phyloP scores from a whole-genome alignment of 2,329 filamentous ascomycete genomes.

The Pseudocercospora fijiensis region DNA sequence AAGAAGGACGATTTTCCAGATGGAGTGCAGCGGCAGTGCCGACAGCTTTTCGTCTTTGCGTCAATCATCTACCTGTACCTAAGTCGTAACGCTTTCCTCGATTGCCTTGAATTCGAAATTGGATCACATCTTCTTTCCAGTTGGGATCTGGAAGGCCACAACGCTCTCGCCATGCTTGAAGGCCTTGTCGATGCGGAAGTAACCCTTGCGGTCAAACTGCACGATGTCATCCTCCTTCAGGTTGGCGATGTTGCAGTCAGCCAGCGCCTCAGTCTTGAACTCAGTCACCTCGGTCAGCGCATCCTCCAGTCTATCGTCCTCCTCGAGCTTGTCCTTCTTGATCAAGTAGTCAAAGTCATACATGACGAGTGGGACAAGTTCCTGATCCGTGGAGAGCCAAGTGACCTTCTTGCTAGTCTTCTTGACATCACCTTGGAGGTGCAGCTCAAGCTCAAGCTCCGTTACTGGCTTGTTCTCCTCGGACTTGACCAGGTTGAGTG shows the following conservation, averaged over 20 bases:
- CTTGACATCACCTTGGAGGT: conserved; percentile 90
- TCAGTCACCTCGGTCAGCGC: conserved; percentile 76
- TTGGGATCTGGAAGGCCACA: conserved; percentile 69
- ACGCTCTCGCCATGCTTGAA: conserved; percentile 59
- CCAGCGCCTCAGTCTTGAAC: conserved; percentile 69
- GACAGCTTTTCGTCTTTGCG: background rate
- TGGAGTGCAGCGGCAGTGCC: background rate
- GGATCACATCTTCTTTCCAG: conserved; percentile 53
- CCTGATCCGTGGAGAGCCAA: conserved; percentile 78
- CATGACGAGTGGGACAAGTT: conserved; percentile 76
- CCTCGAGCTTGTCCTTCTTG: conserved; percentile 89
- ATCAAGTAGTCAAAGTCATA: conserved; percentile 96
- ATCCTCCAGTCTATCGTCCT: conserved; percentile 81
- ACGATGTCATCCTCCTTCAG: conserved; percentile 88
- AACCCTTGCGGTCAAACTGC: conserved; percentile 91
- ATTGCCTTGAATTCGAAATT: background rate
- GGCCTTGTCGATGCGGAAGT: conserved; percentile 76
- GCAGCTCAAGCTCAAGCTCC: conserved; percentile 75
- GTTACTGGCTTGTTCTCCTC: conserved; percentile 60
- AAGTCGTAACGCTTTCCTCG: background rate
- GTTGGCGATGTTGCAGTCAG: conserved; percentile 74
- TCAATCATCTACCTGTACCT: background rate
- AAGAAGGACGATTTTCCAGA: background rate
- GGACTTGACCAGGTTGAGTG: conserved; percentile 49
- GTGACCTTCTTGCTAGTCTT: conserved; percentile 95